Percentiles rank a stretch among this genome's conserved stretches.
Conservation (phyloP, 2,329 filamentous ascomycete genomes). For the Colletotrichum cereale region DNA sequence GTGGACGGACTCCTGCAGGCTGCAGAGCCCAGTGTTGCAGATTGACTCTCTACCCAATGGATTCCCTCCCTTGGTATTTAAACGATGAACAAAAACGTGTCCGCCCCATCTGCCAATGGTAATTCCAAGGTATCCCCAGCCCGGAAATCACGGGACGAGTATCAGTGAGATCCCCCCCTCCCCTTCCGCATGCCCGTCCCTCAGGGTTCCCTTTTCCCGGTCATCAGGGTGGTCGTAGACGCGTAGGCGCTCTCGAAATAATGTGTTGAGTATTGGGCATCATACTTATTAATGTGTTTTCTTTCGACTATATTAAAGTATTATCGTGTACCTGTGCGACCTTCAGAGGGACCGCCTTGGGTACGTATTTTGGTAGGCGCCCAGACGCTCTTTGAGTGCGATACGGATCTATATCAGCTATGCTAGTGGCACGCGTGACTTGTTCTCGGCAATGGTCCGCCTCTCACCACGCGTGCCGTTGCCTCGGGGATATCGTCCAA, state of each 20-base stretch:
- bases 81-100: slow-evolving; percentile 1
- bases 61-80: neutral
- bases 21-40: slow-evolving; percentile 17
- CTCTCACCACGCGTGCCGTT: neutral
- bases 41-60: slow-evolving; percentile 9
- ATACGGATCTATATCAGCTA: neutral
- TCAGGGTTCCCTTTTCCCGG: neutral
- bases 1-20: neutral
- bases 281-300: too few species aligned
- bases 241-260: neutral
- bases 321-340: too few species aligned
- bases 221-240: slow-evolving; percentile 1
- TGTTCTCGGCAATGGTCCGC: neutral
- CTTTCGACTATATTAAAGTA: too few species aligned
- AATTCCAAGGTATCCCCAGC: neutral
- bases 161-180: neutral
- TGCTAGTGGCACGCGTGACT: slow-evolving; percentile 13
- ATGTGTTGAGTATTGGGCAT: too few species aligned
- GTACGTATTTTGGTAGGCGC: too few species aligned
- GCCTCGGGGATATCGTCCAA: neutral
- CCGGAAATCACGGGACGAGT: neutral
- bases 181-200: neutral
- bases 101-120: neutral
- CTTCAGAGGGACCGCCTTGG: too few species aligned
- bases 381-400: too few species aligned